Evolutionary conservation across 371 early-diverging fungal genomes (phyloP).

Genomic region (Batkoa obscura): DNA sequence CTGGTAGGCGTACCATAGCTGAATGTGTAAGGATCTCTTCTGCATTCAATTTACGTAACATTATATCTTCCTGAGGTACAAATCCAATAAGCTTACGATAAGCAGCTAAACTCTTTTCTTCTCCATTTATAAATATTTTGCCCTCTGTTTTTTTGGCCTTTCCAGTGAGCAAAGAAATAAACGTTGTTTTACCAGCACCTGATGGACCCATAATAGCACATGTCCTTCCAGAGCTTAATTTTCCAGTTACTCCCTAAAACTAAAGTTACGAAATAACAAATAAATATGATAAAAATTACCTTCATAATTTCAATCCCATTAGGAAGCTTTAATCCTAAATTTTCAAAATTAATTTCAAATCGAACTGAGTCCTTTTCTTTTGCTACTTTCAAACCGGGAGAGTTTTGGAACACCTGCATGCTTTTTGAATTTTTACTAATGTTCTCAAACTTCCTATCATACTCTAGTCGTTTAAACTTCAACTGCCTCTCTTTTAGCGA

Average conservation of each 20-base stretch:
- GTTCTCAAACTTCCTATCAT: constrained; percentile 8
- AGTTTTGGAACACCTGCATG: no score
- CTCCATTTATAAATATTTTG: constrained; percentile 37
- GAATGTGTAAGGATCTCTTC: constrained; percentile 32
- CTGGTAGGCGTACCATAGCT: constrained; percentile 44
- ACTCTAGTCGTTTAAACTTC: constrained; percentile 7
- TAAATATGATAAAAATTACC: constrained; percentile 7
- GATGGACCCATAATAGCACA: constrained; percentile 52
- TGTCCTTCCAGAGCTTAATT: constrained; percentile 23
- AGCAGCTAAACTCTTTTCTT: constrained; percentile 24
- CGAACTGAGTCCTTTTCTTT: neutral
- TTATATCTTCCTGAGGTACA: constrained; percentile 49
- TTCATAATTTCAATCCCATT: constrained; percentile 28
- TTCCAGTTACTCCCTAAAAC: constrained; percentile 23
- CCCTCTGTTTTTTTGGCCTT: constrained; percentile 37
- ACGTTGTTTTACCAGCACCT: constrained; percentile 55
- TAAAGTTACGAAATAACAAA: neutral
- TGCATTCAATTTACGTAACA: constrained; percentile 40
- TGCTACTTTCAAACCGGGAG: neutral
- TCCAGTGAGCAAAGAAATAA: constrained; percentile 31
- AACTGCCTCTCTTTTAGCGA: neutral
- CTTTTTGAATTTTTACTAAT: neutral
- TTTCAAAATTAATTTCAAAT: constrained; percentile 31
- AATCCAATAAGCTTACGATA: constrained; percentile 45
- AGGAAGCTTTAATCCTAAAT: constrained; percentile 25